Conservation (phyloP, 371 early-diverging fungal species). For the Mucor saturninus region DNA sequence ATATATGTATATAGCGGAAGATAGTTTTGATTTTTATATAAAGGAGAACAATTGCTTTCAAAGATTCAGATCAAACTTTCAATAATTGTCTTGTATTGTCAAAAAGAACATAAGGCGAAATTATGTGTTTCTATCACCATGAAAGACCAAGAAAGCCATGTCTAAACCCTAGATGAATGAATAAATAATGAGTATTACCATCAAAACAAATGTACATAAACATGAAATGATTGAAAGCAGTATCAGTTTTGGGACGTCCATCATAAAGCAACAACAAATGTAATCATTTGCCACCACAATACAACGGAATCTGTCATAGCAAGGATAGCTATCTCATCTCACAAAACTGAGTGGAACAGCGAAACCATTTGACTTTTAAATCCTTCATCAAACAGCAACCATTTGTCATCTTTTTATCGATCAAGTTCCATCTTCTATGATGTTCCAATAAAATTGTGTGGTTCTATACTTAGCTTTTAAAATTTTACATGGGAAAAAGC, state of each 20-base stretch:
- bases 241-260: conserved; percentile 14
- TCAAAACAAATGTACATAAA: conserved; percentile 10
- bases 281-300: conserved; percentile 13
- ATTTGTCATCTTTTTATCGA: conserved; percentile 14
- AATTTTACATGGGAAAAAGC: conserved; percentile 13
- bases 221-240: conserved; percentile 12
- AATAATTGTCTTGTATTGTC: conserved; percentile 11
- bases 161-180: conserved; percentile 13
- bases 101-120: conserved; percentile 14
- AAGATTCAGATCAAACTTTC: conserved; percentile 4
- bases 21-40: conserved; percentile 5
- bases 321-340: conserved; percentile 14
- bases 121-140: conserved; percentile 10
- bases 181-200: conserved; percentile 13
- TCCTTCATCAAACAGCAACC: conserved; percentile 15
- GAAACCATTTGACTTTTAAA: conserved; percentile 13
- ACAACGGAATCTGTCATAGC: conserved; percentile 11
- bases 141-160: conserved; percentile 16
- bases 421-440: conserved; percentile 11
- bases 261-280: conserved; percentile 12
- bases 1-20: not conserved
- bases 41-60: conserved; percentile 12
- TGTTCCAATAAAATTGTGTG: conserved; percentile 7
- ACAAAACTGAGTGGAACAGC: conserved; percentile 14
- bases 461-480: conserved; percentile 10